Percentiles rank a stretch among this genome's conserved stretches.
phyloP scores from a whole-genome alignment of 176 grass and related monocot genomes.

The Calamus simplicifolius region DNA sequence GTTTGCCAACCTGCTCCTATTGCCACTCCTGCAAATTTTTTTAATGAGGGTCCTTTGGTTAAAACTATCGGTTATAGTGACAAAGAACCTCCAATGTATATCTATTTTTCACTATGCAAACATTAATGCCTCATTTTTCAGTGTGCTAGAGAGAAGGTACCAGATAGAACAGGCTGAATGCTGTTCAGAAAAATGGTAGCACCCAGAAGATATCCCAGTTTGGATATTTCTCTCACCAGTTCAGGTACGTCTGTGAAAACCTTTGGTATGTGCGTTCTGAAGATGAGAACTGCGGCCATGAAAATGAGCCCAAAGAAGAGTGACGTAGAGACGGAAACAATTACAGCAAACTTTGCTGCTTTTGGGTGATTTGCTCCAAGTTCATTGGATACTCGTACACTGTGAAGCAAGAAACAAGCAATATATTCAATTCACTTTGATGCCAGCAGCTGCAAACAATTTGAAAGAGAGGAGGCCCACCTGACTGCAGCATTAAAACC shows the following conservation, averaged over 20 bases:
- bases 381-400: slow-evolving; percentile 92
- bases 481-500: slow-evolving; percentile 86
- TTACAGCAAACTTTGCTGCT: slow-evolving; percentile 68
- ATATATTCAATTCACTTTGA: too few relatives aligned
- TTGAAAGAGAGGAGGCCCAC: slow-evolving; percentile 11
- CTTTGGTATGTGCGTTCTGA: slow-evolving; percentile 35
- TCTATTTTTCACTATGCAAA: too few relatives aligned
- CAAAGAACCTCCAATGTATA: too few relatives aligned
- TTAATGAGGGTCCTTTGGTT: background rate
- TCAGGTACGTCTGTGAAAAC: slow-evolving; percentile 56
- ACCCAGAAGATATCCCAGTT: slow-evolving; percentile 62
- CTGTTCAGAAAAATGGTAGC: slow-evolving; percentile 85
- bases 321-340: slow-evolving; percentile 58
- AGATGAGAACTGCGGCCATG: slow-evolving; percentile 48
- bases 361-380: slow-evolving; percentile 60
- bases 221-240: slow-evolving; percentile 43
- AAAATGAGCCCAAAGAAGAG: slow-evolving; percentile 43
- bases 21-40: slow-evolving; percentile 54
- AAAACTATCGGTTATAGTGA: background rate
- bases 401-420: slow-evolving; percentile 15
- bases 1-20: slow-evolving; percentile 92
- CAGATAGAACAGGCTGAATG: slow-evolving; percentile 85
- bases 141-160: slow-evolving; percentile 9
- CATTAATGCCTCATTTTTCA: too few relatives aligned
- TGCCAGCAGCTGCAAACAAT: too few relatives aligned